Percentiles rank a stretch among this genome's conserved stretches.
Evolutionary conservation across 192 early-diverging fungal genomes (phyloP).

Genomic region (Jimgerdemannia lactiflua): DNA sequence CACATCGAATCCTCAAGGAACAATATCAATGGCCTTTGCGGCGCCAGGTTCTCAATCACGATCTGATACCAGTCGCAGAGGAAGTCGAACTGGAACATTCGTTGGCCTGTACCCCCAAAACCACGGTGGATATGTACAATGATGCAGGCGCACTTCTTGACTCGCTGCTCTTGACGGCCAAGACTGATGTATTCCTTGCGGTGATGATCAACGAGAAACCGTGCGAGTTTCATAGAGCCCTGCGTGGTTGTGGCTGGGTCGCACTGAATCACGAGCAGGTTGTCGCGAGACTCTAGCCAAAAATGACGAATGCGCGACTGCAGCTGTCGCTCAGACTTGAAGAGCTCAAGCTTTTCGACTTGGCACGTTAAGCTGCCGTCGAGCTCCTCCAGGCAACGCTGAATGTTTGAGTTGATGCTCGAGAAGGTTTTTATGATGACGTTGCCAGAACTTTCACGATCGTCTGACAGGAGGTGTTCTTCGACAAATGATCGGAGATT

Average conservation of each 20-base stretch:
- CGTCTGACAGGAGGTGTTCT: neutral
- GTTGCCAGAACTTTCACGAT: neutral
- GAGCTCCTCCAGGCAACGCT: slow-evolving; percentile 1
- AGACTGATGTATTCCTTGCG: slow-evolving; percentile 8
- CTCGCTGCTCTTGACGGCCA: neutral
- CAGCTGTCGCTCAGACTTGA: slow-evolving; percentile 18
- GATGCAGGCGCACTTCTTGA: slow-evolving; percentile 14
- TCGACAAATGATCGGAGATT: neutral
- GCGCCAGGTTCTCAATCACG: slow-evolving; percentile 7
- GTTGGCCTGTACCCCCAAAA: neutral
- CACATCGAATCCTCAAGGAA: slow-evolving; percentile 4
- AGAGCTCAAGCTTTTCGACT: slow-evolving; percentile 5
- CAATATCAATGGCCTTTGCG: neutral
- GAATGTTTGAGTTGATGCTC: slow-evolving; percentile 15
- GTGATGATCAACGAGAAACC: slow-evolving; percentile 20
- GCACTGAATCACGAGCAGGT: slow-evolving; percentile 17
- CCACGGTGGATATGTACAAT: slow-evolving; percentile 18
- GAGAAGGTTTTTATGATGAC: slow-evolving; percentile 20
- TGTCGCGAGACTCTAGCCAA: slow-evolving; percentile 9
- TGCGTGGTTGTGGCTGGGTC: slow-evolving; percentile 7
- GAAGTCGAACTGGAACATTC: slow-evolving; percentile 14
- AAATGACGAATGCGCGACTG: slow-evolving; percentile 13
- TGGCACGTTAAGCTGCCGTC: neutral
- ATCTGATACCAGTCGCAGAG: slow-evolving; percentile 16
- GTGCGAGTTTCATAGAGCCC: slow-evolving; percentile 19